phyloP scores from a whole-genome alignment of 1,284 basidiomycete species.

The Ganoderma multipileum region DNA sequence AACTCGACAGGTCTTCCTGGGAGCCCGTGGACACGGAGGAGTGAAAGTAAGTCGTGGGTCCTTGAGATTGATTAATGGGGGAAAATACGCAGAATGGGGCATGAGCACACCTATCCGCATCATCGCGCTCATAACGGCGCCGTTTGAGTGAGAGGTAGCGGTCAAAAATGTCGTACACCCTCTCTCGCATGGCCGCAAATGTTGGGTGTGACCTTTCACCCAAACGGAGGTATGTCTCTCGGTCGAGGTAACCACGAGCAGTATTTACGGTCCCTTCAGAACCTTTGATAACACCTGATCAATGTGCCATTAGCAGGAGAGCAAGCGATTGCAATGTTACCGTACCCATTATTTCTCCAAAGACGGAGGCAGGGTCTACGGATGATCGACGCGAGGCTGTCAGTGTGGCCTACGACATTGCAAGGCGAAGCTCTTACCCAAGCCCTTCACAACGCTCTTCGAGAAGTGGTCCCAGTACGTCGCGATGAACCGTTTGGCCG shows the following conservation, averaged over 20 bases:
- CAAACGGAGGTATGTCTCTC: conserved; percentile 52
- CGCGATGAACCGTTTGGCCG: conserved; percentile 56
- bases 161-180: conserved; percentile 62
- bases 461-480: conserved; percentile 71
- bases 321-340: background rate
- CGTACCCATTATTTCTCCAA: conserved; percentile 71
- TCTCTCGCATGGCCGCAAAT: conserved; percentile 55
- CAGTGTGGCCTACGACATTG: background rate
- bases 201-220: conserved; percentile 58
- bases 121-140: conserved; percentile 54
- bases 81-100: background rate
- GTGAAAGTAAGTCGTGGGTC: background rate
- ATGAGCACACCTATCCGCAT: conserved; percentile 62
- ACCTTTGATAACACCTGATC: conserved; percentile 69
- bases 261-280: conserved; percentile 55
- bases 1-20: background rate
- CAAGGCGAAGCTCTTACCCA: conserved; percentile 48
- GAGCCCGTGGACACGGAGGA: background rate
- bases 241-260: conserved; percentile 48
- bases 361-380: conserved; percentile 67
- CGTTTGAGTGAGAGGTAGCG: conserved; percentile 57
- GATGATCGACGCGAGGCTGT: background rate
- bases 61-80: background rate
- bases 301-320: background rate
- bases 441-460: conserved; percentile 55